Evolutionary conservation across 108 stramenopile genomes (phyloP).

Genomic region (Nitzschia sp.): DNA sequence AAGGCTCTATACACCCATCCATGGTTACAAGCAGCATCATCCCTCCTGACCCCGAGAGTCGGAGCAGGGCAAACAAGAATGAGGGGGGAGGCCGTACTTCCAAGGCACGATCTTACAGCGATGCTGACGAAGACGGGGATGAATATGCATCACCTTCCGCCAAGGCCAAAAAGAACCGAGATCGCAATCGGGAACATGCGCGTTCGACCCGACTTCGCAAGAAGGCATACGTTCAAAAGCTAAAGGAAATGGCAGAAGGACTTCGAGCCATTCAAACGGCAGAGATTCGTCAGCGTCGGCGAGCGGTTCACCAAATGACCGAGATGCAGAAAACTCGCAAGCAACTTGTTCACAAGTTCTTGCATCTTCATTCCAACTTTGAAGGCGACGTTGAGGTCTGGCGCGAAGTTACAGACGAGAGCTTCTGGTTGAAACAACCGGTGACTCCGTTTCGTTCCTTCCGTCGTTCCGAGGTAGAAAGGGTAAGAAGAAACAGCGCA

Average conservation of each 20-base stretch:
- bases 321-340: constrained; percentile 66
- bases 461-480: constrained; percentile 75
- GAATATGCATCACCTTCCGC: neutral
- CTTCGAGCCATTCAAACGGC: constrained; percentile 71
- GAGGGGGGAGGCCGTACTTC: neutral
- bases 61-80: too few species aligned
- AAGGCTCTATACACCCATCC: neutral
- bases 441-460: constrained; percentile 86
- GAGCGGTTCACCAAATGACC: constrained; percentile 64
- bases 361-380: constrained; percentile 55
- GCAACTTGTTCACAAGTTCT: constrained; percentile 64
- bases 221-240: constrained; percentile 91
- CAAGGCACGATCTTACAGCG: neutral
- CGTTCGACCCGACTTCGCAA: constrained; percentile 91
- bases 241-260: constrained; percentile 88
- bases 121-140: neutral
- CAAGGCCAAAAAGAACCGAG: constrained; percentile 68
- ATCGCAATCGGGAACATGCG: constrained; percentile 94
- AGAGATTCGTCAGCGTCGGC: constrained; percentile 70
- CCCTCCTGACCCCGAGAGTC: neutral
- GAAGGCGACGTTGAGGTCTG: constrained; percentile 63
- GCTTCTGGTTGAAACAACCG: constrained; percentile 78
- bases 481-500: constrained; percentile 37
- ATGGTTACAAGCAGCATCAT: neutral
- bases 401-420: constrained; percentile 66